Evolutionary conservation across 1,284 basidiomycete species (phyloP).

Genomic region (Papiliotrema nemorosa): DNA sequence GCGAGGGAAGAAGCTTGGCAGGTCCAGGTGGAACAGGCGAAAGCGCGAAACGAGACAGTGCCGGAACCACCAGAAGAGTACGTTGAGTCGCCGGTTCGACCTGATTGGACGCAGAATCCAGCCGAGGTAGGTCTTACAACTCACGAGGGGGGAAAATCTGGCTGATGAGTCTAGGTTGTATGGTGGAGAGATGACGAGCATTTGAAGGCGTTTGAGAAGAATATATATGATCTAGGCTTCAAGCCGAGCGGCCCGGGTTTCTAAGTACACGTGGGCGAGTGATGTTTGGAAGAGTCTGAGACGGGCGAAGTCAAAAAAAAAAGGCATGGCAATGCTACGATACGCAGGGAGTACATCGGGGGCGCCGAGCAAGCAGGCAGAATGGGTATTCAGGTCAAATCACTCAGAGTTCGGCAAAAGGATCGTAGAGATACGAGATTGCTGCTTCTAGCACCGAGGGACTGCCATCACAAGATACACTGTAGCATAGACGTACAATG

Average conservation of each 20-base stretch:
- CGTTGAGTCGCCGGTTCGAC: slow-evolving; percentile 11
- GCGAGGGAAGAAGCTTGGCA: slow-evolving; percentile 5
- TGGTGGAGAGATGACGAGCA: slow-evolving; percentile 41
- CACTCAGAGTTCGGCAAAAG: no score
- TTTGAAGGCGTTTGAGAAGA: slow-evolving; percentile 41
- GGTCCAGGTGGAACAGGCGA: slow-evolving; percentile 10
- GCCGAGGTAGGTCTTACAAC: slow-evolving; percentile 30
- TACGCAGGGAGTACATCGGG: no score
- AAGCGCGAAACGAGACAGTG: slow-evolving; percentile 12
- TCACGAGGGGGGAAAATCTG: background rate
- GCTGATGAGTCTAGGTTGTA: slow-evolving; percentile 21
- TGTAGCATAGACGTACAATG: no score
- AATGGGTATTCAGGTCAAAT: no score
- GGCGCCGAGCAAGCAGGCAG: no score
- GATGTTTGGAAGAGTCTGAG: background rate
- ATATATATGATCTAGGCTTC: slow-evolving; percentile 45
- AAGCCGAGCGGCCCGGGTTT: slow-evolving; percentile 41
- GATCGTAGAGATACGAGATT: no score
- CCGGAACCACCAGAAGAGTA: slow-evolving; percentile 15
- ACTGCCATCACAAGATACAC: no score
- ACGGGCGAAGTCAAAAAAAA: no score
- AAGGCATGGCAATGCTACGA: no score
- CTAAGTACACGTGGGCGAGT: no score
- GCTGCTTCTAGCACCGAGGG: no score
- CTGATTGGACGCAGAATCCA: slow-evolving; percentile 41